Evolutionary conservation across 2,329 filamentous ascomycete species (phyloP), one percentile per base, ranked within the genome.

Genomic region (Dothistroma pini): DNA sequence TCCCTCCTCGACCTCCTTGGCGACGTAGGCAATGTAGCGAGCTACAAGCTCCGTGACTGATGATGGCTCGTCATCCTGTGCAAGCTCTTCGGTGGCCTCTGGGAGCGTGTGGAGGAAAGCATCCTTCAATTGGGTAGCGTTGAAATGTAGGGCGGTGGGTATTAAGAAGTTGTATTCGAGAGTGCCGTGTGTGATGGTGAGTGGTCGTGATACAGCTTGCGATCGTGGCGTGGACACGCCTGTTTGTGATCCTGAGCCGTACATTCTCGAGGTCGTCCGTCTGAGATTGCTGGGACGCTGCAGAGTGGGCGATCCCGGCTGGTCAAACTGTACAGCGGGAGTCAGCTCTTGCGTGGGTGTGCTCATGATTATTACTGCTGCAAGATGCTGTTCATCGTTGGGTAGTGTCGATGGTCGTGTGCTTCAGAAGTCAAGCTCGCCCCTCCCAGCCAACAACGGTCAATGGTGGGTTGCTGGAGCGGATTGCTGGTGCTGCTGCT

Each of bases 61-160:
- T 41, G 95, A 97, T n/a, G 95, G 95, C 82, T 99, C 96, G 71
- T 99, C 95, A 81, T 99, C 96, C 75, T 93, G 92, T 63, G 95
- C 96, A 66, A 97, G 86, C 82, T 99, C 95, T 75, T 99, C 95
- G 75, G 96, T 99, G 60, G 95, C 90, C 71, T 88, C 83, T 57
- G 96, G 96, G 69, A 99, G 84, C 66, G 88, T 91, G 53, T 90
- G 84, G 67, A 87, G 85, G 80, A 99, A 99, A 68, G 87, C 85
- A 71, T 97, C 93, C 83, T 93, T 96, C 74, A 97, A 84, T 80
- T 96, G 91, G 63, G 92, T 89, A 71, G 95, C 95, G 78, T 95
- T 93, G 83, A 96, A 99, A 80, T 99, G 95, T 66, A 97, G 86
- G 72, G 88, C 90, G 70, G 95, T 97, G 61, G 95, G 93, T 75